Evolutionary conservation across 352 stramenopile genomes (phyloP), one percentile per base, ranked within the genome.

Genomic region (Aphanomyces invadans): DNA sequence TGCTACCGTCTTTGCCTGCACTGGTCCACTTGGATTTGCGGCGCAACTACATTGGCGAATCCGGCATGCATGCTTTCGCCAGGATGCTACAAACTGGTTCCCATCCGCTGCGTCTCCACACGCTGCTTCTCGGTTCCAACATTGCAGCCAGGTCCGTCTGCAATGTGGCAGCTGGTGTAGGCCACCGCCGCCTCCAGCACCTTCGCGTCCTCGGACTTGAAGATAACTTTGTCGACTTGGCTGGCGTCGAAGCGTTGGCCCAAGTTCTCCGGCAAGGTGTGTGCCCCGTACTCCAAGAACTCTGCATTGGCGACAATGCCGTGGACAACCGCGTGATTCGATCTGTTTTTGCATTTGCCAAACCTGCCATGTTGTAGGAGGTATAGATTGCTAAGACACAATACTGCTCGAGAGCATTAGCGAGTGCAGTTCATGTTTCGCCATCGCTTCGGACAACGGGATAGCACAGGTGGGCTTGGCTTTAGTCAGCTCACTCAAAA

Each of bases 41-140:
- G 19, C 68, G 69, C 46, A 76, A 76, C 45, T 60, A 48, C 39
- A 72, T 76, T 55, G 69, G 69, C 48, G 69, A 76, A 44, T 55
- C 70, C 36, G 71, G 71, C 0, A 62, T 74, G 32, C 49, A 46
- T 15, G 70, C 61, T 33, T 45, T 76, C 2, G 54, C 64, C 1
- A 21, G 2, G 3, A 69, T 60, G 9, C 48, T 76, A 7, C 12
- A 5, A 17, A 46, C 44, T 2, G 39, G 68, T 2, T 25, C 36
- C 10, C 46, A 4, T 9, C 28, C 31, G 0, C 65, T 33, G 12
- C 21, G 21, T 17, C 19, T 76, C 23, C 26, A 67, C 15, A 68
- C 71, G 54, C 64, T 76, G 12, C 71, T 70, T 29, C 61, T 76
- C 2, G 69, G 71, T 23, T 62, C 56, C 33, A 76, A 76, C 46